Conservation (phyloP, 352 stramenopile species). For the Phytophthora tentaculata region DNA sequence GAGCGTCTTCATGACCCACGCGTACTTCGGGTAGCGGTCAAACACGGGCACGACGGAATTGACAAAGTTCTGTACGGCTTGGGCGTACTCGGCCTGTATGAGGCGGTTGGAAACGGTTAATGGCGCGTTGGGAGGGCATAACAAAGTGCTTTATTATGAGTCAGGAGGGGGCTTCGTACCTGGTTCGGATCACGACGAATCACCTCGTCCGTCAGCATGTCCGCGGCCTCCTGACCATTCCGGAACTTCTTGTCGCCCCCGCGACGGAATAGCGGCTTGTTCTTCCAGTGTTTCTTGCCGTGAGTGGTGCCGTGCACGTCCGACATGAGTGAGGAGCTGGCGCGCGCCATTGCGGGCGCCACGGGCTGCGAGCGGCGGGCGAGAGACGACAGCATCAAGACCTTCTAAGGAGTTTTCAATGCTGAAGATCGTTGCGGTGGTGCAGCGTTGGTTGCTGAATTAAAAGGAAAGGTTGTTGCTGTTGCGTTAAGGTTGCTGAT, state of each 20-base stretch:
- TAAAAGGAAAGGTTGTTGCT: background rate
- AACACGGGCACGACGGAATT: conserved; percentile 88
- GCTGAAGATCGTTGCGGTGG: conserved; percentile 6
- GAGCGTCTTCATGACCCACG: conserved; percentile 92
- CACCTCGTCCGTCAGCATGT: conserved; percentile 92
- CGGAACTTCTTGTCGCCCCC: conserved; percentile 96
- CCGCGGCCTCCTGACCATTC: conserved; percentile 95
- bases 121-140: conserved; percentile 20
- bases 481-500: background rate
- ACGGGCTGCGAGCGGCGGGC: conserved; percentile 23
- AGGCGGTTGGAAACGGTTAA: conserved; percentile 1
- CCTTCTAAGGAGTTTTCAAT: background rate
- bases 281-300: conserved; percentile 94
- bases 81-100: conserved; percentile 54
- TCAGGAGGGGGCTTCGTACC: conserved; percentile 20
- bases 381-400: conserved; percentile 43
- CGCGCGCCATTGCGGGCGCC: conserved; percentile 35
- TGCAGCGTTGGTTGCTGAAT: background rate
- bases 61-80: conserved; percentile 81
- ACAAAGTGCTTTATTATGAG: conserved; percentile 18
- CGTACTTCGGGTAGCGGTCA: conserved; percentile 89
- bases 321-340: conserved; percentile 80
- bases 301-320: conserved; percentile 89
- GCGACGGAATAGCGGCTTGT: conserved; percentile 96
- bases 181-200: conserved; percentile 82